Base-by-base conservation (phyloP, 1,284 basidiomycete species). In the Austroboletus rostrupii region DNA sequence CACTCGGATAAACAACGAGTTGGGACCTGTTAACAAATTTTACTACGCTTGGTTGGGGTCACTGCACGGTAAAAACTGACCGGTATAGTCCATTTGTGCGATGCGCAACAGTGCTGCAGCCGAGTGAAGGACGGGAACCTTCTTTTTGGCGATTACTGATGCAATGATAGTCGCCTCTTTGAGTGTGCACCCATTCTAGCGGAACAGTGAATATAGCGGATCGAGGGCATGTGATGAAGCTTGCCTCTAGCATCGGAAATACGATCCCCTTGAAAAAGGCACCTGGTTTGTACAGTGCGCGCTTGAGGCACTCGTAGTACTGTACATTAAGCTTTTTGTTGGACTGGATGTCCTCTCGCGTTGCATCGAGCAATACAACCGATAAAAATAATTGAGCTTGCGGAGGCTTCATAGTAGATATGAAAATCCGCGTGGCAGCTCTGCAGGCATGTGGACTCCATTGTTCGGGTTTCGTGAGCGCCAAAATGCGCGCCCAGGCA, bases 251-350 rank as follows among this genome's bases (percentile, higher is more conserved):
- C 61, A 99, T 77, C 1, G 97, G 97, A 70, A 99, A 99, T 33
- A 99, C 79, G 53, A 99, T 87, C 5, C 96, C 97, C 70, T 99
- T 99, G 79, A 99, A 99, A 68, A 98, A 98, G 1, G 97, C 95
- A 1, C 90, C 90, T 5, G 97, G 97, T 70, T 99, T 99, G 71
- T 96, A 99, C 53, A 99, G 71, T 11, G 92, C 82, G 59, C 93
- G 87, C 68, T 94, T 96, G 60, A 99, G 70, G 21, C 88, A 86
- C 65, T 96, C 92, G 64, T 97, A 99, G 56, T 94, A 90, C 56
- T 99, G 97, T 23, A 93, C 89, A 62, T 91, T 89, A 43, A 98
- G 76, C 65, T 95, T 98, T 57, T 90, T 87, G 68, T 82, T 89
- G 69, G 84, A 81, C 52, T 78, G 75, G 57, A 99, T 97, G 68